Evolutionary conservation across 257 asterid species (phyloP), one percentile per base, ranked within the genome.

Genomic region (Solanum dulcamara): DNA sequence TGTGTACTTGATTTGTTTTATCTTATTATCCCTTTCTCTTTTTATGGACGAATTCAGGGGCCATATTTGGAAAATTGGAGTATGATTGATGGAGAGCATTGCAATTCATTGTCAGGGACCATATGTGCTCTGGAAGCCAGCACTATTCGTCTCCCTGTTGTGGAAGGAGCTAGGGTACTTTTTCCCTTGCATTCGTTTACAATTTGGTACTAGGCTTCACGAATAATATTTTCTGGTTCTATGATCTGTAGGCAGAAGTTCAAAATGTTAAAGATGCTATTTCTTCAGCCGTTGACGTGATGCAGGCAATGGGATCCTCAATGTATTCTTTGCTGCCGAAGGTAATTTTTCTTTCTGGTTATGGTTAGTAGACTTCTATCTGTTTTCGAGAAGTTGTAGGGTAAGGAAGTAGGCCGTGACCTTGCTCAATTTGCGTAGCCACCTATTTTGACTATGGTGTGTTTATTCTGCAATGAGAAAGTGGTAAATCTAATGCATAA

Each of bases 261-360:
- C 93, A 87, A 74, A 87, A 87, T 83, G 87, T 95, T 48, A 89
- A 92, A 88, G 93, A 90, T 87, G 96, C 97, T 32, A 88, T 95
- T 75, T 87, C 88, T 88, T 95, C 97, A 51, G 95, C 97, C 50
- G 93, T 92, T 81, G 98, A 94, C 66, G 89, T 92, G 88, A 94
- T 95, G 98, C 97, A 95, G 87, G 91, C 93, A 53, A 89, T 95
- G 97, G 93, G 92, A 85, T 90, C 96, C 85, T 93, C 98, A 11
- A 85, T 93, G 66, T 88, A 92, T 85, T 85, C 96, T 86, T 92
- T 87, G 86, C 91, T 88, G 32, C 26, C 89, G 42, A 92, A 91
- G 97, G 98, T 94, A 83, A 90, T 70, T 71, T 46, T 48, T 77
- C 80, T 48, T 77, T 46, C 42, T 48, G 83, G 64, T 48, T 77